Conservation (phyloP, 129 eudicot species). For the Helianthus annuus region DNA sequence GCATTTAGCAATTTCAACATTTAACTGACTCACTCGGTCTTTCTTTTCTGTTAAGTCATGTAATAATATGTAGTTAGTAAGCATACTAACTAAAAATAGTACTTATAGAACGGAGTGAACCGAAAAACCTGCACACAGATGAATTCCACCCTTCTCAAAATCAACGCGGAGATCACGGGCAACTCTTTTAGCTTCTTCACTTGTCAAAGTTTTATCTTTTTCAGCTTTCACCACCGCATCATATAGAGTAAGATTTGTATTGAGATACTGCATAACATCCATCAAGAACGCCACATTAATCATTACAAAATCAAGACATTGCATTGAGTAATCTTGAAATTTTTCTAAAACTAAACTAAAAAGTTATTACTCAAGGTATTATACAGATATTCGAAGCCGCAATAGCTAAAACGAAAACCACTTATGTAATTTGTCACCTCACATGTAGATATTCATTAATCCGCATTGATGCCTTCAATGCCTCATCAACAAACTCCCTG, state of each 20-base stretch:
- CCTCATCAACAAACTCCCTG: constrained; percentile 87
- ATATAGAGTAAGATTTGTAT: constrained; percentile 70
- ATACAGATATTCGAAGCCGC: background rate
- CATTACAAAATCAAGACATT: constrained; percentile 11
- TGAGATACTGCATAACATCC: constrained; percentile 57
- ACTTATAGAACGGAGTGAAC: constrained; percentile 19
- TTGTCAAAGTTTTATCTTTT: constrained; percentile 48
- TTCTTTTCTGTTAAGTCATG: constrained; percentile 56
- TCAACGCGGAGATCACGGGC: constrained; percentile 71
- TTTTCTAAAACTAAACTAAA: constrained; percentile 5
- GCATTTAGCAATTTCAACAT: constrained; percentile 63
- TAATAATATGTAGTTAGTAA: constrained; percentile 6
- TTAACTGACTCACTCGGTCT: constrained; percentile 72
- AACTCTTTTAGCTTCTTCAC: constrained; percentile 69
- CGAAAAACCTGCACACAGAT: constrained; percentile 63
- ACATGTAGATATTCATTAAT: constrained; percentile 91
- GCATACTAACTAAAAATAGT: constrained; percentile 12
- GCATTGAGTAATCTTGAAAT: background rate
- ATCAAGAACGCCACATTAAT: constrained; percentile 26
- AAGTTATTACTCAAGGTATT: background rate
- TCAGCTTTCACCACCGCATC: constrained; percentile 89
- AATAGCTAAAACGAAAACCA: constrained; percentile 9
- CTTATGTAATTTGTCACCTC: constrained; percentile 68
- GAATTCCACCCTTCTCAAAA: constrained; percentile 99
- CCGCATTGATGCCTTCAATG: constrained; percentile 75